phyloP scores from a whole-genome alignment of 1,139 yeast species.

The Yamadazyma buinensis region DNA sequence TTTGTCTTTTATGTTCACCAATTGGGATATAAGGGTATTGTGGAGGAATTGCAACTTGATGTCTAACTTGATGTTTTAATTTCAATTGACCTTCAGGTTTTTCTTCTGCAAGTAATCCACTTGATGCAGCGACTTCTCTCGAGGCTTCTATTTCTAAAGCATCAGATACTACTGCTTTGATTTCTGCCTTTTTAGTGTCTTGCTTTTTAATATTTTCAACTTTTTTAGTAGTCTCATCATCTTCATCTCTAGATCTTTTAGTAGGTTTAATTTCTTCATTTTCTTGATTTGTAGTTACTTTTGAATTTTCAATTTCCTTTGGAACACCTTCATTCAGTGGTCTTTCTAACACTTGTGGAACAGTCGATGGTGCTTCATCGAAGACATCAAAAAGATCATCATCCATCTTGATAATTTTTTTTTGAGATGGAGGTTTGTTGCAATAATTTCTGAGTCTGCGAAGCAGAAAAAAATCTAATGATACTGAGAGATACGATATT shows the following conservation, averaged over 20 bases:
- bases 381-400: slow-evolving; percentile 73
- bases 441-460: too few relatives aligned
- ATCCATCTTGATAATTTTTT: slow-evolving; percentile 23
- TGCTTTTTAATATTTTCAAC: slow-evolving; percentile 13
- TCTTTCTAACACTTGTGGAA: slow-evolving; percentile 27
- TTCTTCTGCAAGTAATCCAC: slow-evolving; percentile 54
- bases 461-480: too few relatives aligned
- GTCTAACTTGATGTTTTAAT: slow-evolving; percentile 90
- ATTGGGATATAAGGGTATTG: slow-evolving; percentile 85
- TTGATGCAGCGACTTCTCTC: slow-evolving; percentile 77
- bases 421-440: slow-evolving; percentile 10
- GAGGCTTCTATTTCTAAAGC: slow-evolving; percentile 89
- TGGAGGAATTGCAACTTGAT: slow-evolving; percentile 95
- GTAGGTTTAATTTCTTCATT: slow-evolving; percentile 9
- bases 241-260: slow-evolving; percentile 5
- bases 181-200: slow-evolving; percentile 23
- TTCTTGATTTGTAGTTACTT: slow-evolving; percentile 6
- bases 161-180: slow-evolving; percentile 78
- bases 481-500: too few relatives aligned
- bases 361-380: slow-evolving; percentile 49
- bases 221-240: too few relatives aligned
- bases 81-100: slow-evolving; percentile 55
- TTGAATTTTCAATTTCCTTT: too few relatives aligned
- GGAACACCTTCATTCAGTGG: too few relatives aligned
- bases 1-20: slow-evolving; percentile 69